Conservation (phyloP, 2,329 filamentous ascomycete species). For the Rutstroemia sydowiana region DNA sequence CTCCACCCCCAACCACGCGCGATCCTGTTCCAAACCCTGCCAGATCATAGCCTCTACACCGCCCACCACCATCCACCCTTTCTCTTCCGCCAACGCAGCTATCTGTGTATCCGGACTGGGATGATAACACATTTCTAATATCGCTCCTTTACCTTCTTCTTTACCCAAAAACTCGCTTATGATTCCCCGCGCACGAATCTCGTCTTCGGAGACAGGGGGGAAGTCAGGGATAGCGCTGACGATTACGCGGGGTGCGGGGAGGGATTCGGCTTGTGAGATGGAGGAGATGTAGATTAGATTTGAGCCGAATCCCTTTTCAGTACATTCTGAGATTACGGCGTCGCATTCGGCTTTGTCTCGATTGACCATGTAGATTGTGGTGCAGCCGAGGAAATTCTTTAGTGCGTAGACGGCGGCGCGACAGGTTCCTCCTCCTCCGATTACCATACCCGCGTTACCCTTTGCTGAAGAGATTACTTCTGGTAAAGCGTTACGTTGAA, state of each 20-base stretch:
- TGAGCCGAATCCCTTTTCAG: conserved; percentile 49
- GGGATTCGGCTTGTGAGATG: conserved; percentile 48
- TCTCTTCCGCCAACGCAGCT: conserved; percentile 12
- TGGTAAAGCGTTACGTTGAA: conserved; percentile 48
- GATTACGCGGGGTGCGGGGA: conserved; percentile 57
- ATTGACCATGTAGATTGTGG: conserved; percentile 69
- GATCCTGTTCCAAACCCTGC: conserved; percentile 28
- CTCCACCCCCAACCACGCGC: conserved; percentile 48
- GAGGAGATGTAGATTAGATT: conserved; percentile 54
- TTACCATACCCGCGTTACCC: conserved; percentile 59
- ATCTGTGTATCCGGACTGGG: conserved; percentile 24
- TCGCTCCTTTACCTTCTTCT: conserved; percentile 24
- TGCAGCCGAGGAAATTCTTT: conserved; percentile 59
- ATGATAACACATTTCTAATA: conserved; percentile 30
- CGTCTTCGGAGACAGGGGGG: conserved; percentile 55
- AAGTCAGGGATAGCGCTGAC: conserved; percentile 73
- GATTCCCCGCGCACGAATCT: conserved; percentile 47
- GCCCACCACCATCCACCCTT: conserved; percentile 23
- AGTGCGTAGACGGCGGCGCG: conserved; percentile 70
- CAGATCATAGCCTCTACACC: conserved; percentile 28
- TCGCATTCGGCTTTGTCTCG: conserved; percentile 61
- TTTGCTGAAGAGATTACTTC: conserved; percentile 40
- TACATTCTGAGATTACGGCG: conserved; percentile 59
- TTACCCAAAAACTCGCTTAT: conserved; percentile 34
- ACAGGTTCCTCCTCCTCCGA: conserved; percentile 75